Conservation (phyloP, 371 early-diverging fungal species). For the Mortierella sp. region DNA sequence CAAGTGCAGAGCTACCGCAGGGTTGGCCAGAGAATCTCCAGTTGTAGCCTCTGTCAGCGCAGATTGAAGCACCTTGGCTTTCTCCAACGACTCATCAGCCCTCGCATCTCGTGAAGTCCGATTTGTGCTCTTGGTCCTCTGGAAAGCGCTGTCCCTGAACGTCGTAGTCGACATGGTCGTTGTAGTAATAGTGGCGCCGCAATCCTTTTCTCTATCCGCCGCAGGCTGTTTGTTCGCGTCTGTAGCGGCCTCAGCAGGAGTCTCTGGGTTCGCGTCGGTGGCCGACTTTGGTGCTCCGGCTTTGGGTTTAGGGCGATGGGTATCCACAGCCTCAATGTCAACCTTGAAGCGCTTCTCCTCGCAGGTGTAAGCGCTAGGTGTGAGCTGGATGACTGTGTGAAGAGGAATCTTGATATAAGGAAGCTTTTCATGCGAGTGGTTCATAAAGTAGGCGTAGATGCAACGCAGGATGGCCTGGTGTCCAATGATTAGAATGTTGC, state of each 20-base stretch:
- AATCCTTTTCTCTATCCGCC: slow-evolving; percentile 25
- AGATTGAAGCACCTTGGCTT: slow-evolving; percentile 25
- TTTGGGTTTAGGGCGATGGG: slow-evolving; percentile 78
- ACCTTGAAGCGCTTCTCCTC: slow-evolving; percentile 89
- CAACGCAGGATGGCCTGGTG: slow-evolving; percentile 96
- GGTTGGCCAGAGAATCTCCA: slow-evolving; percentile 19
- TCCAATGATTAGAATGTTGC: slow-evolving; percentile 95
- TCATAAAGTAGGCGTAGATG: slow-evolving; percentile 95
- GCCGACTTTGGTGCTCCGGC: slow-evolving; percentile 22
- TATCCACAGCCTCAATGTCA: slow-evolving; percentile 91
- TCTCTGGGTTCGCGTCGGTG: slow-evolving; percentile 17
- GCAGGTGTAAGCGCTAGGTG: slow-evolving; percentile 96
- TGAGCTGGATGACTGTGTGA: slow-evolving; percentile 95
- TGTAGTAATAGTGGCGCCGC: slow-evolving; percentile 48
- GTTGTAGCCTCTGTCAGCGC: slow-evolving; percentile 23
- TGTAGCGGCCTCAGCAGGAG: not conserved
- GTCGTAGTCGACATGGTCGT: slow-evolving; percentile 56
- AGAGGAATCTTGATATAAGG: slow-evolving; percentile 98
- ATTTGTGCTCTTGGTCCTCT: slow-evolving; percentile 24
- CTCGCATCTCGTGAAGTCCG: slow-evolving; percentile 13
- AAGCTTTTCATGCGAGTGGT: slow-evolving; percentile 90
- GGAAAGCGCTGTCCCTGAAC: slow-evolving; percentile 42
- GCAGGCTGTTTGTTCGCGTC: slow-evolving; percentile 17
- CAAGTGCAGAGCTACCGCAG: slow-evolving; percentile 24
- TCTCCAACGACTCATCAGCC: slow-evolving; percentile 11